phyloP scores from a whole-genome alignment of 2,329 filamentous ascomycete species.

The Dendryphion nanum region DNA sequence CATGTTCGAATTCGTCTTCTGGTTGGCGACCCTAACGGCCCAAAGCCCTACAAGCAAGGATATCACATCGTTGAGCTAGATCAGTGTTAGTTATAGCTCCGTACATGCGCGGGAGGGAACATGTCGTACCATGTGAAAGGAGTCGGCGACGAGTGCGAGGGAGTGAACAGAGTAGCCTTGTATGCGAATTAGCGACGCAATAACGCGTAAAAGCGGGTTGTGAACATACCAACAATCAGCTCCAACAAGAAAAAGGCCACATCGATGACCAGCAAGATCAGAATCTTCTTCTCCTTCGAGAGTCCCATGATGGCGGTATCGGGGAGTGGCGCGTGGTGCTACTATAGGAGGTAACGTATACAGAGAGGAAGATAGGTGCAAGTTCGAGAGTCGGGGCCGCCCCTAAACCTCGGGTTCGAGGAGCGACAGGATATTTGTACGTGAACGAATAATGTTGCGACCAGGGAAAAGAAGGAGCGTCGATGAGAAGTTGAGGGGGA shows the following conservation, averaged over 20 bases:
- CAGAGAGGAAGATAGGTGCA: no score
- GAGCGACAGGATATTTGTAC: no score
- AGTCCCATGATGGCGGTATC: conserved; percentile 63
- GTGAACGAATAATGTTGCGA: no score
- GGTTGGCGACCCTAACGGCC: conserved; percentile 87
- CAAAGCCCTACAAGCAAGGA: conserved; percentile 89
- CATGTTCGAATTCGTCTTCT: conserved; percentile 76
- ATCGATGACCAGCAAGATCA: conserved; percentile 90
- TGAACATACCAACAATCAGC: conserved; percentile 64
- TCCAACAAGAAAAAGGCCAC: conserved; percentile 87
- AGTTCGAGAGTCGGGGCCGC: no score
- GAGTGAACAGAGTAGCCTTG: conserved; percentile 80
- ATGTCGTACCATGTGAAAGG: conserved; percentile 86
- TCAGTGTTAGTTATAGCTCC: background rate
- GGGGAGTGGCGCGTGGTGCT: conserved; percentile 2
- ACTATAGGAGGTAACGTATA: no score
- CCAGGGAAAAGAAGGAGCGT: no score
- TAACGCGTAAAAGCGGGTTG: no score
- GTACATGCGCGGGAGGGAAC: background rate
- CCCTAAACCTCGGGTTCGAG: no score
- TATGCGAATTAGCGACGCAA: conserved; percentile 7
- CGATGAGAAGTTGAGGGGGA: no score
- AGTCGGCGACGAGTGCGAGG: conserved; percentile 89
- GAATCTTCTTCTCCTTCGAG: conserved; percentile 89
- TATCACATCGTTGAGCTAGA: conserved; percentile 93